Evolutionary conservation across 2,329 filamentous ascomycete species (phyloP), one percentile per base, ranked within the genome.

Genomic region (Blumeria graminis): DNA sequence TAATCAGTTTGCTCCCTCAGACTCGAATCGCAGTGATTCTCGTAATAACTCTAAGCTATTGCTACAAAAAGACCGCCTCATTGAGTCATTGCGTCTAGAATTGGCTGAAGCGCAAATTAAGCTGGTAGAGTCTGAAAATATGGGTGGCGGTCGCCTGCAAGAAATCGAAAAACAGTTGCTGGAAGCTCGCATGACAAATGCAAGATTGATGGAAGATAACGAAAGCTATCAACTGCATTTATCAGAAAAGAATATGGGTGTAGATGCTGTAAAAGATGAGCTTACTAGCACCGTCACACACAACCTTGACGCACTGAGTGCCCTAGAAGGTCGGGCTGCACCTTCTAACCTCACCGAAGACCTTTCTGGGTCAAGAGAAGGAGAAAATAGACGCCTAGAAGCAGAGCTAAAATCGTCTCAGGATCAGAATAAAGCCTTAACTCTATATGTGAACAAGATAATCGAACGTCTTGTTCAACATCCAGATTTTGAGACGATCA

Each of bases 401-500:
- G 70, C 74, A 10, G 90, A 96, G 64, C 69, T 92, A 62, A 87
- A 84, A 69, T 75, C 78, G 8, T 73, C 86, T 63, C 90, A 86
- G 71, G 90, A 94, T 67, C 83, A 94, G 72, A 96, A 98, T 74
- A 96, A 96, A 73, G 92, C 92, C 34, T 74, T 98, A 63, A 94
- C 88, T 28, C 74, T 96, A 61, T 98, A 98, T 72, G 95, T 98
- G 73, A 94, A 96, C 77, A 94, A 92, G 72, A 96, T 98, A 68
- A 94, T 98, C 67, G 92, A 92, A 68, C 84, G 92, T 57, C 78
- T 98, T 48, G 76, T 98, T 60, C 85, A 94, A 66, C 86, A 95
- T 69, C 85, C 94, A 65, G 89, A 94, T 62, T 96, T 94, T 62
- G 90, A 98, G 70, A 81, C 86, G 60, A 94, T 96, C 59, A 75